phyloP scores from a whole-genome alignment of 371 early-diverging fungal species.

The Batkoa obscura region DNA sequence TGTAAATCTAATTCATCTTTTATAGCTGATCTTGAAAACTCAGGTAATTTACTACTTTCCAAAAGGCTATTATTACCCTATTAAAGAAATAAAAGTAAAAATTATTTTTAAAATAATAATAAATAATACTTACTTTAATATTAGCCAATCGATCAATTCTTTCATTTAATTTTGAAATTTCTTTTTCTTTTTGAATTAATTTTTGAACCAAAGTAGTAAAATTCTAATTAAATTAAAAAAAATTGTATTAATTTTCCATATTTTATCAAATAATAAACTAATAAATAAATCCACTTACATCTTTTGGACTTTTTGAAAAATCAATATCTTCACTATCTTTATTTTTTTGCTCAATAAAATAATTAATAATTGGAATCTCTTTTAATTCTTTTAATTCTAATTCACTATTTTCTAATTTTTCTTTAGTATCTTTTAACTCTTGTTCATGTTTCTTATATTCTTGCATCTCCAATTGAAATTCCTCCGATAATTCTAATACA shows the following conservation, averaged over 20 bases:
- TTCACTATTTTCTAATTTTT: neutral
- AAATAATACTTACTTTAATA: neutral
- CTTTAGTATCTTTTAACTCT: neutral
- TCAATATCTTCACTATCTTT: constrained; percentile 5
- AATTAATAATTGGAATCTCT: neutral
- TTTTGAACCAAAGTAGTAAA: constrained; percentile 17
- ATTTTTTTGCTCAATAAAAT: neutral
- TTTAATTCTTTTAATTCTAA: neutral
- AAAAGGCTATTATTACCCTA: no score
- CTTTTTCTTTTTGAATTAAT: constrained; percentile 18
- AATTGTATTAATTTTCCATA: no score
- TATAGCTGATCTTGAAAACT: constrained; percentile 3
- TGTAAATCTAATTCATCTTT: constrained; percentile 7
- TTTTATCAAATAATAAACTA: neutral
- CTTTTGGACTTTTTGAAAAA: constrained; percentile 5
- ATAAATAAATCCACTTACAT: neutral
- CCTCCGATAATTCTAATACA: neutral
- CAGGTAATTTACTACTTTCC: no score
- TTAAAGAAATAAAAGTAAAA: no score
- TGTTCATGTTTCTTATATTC: neutral
- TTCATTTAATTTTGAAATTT: constrained; percentile 15
- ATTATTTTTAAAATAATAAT: no score
- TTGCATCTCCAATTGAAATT: neutral
- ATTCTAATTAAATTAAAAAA: no score
- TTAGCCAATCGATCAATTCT: constrained; percentile 16